Evolutionary conservation across 768 basidiomycete species (phyloP).

Genomic region (Lactifluus subvellereus): DNA sequence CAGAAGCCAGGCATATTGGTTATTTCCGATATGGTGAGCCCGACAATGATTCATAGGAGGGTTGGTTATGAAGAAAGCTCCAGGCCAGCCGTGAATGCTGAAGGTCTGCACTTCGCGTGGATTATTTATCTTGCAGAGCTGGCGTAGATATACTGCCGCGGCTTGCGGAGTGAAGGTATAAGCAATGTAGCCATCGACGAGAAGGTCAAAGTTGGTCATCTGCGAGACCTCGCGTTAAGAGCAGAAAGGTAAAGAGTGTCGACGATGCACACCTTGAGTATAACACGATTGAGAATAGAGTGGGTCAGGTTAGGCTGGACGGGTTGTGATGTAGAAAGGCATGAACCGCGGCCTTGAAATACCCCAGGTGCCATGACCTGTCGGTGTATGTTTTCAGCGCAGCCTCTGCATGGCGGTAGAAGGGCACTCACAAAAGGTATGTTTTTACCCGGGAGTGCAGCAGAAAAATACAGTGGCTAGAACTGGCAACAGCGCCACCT

Average conservation of each 20-base stretch:
- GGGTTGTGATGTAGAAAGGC: conserved; percentile 3
- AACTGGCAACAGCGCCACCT: conserved; percentile 1
- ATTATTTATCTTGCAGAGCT: conserved; percentile 5
- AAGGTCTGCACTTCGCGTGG: background rate
- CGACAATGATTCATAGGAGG: background rate
- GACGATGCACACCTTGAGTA: conserved; percentile 3
- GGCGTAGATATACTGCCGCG: conserved; percentile 2
- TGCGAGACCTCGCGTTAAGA: background rate
- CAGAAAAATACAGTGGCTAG: background rate
- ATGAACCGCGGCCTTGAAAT: conserved; percentile 3
- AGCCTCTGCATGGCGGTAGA: background rate
- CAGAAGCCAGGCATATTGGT: conserved; percentile 5
- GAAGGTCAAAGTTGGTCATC: conserved; percentile 1
- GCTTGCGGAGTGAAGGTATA: conserved; percentile 7
- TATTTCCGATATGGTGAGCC: background rate
- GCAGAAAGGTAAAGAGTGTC: background rate
- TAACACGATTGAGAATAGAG: background rate
- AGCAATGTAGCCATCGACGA: conserved; percentile 12
- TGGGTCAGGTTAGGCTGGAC: background rate
- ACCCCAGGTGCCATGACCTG: background rate
- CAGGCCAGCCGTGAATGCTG: background rate
- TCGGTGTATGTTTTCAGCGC: conserved; percentile 10
- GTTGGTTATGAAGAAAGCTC: background rate
- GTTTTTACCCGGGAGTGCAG: background rate
- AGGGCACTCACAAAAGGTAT: background rate